Base-by-base conservation (phyloP, 2,329 filamentous ascomycete genomes). In the Colletotrichum coccodes region DNA sequence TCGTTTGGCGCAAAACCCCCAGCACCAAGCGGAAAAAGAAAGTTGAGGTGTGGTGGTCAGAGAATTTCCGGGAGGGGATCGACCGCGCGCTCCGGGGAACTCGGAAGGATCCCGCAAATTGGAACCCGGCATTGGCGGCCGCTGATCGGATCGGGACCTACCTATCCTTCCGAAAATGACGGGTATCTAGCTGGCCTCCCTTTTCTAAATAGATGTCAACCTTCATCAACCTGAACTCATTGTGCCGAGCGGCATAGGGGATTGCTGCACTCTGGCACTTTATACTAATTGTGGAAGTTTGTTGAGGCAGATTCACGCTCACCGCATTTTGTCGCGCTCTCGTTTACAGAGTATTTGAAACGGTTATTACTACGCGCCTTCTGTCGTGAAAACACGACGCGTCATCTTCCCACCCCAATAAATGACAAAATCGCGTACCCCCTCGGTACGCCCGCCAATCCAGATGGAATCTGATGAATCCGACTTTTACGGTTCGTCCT, bases 401-500 rank as follows among this genome's bases (percentile, higher is more conserved):
- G 30, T 59, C 40, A 23, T n/a, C 6, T 14, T 11, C 36, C 16
- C 21, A 18, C 11, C 3, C 34, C 30, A 46, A 14, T 16, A 3
- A 3, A 14, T 30, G 2, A 36, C 4, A 5, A 23, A 6, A 36
- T 18, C 8, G 32, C 12, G 3, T 11, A 7, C 5, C n/a, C n/a
- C 23, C 3, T 4, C 30, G 32, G 12, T n/a, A 36, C 12, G 16
- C n/a, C n/a, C 11, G 21, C 4, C n/a, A n/a, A 1, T 53, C n/a
- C n/a, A 23, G 5, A 70, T 71, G 60, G 60, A 70, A 28, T 60
- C 58, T 26, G 68, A 70, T 14, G 72, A 73, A 18, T 74, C 72
- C 2, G 73, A 74, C 40, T 74, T 74, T 44, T 74, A 74, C 21
- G 73, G 73, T 73, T 34, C 14, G 42, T n/a, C 14, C 28, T 50